Evolutionary conservation across 75 land plant genomes (phyloP), one percentile per base, ranked within the genome.

Genomic region (Picea sitchensis): DNA sequence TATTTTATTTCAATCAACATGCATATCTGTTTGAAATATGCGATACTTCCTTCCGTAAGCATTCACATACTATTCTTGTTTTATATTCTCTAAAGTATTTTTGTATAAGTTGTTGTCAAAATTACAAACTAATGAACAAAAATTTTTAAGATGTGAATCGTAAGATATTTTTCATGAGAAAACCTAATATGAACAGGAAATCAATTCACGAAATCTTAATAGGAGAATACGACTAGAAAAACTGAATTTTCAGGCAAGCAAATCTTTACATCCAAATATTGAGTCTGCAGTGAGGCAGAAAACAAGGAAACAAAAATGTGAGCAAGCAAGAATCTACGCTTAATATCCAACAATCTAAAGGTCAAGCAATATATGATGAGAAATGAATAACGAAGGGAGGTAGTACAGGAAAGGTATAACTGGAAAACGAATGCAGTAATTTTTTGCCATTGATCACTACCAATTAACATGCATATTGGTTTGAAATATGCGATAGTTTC

Each of bases 241-340:
- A 71, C 47, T 71, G n/a, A 47, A 71, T 1, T 44, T 41, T 20
- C 56, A 20, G 4, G n/a, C 3, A 11, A 44, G 0, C 51, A 44
- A 14, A 44, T 20, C 21, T 7, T 71, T 12, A 20, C 2, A 44
- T 71, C 23, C 8, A 12, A 7, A n/a, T 71, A 41, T 71, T 18
- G 23, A 71, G 11, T 34, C 41, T n/a, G 26, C n/a, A 44, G 20
- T 41, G 44, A 20, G 2, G 74, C 14, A 78, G 30, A 32, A 32
- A 73, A 31, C 3, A 78, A 59, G 26, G 26, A 78, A 41, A 71
- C 79, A 15, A 51, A 30, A n/a, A 78, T 36, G 38, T 36, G 14
- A 26, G 5, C 13, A 26, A 76, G 67, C 23, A 58, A 76, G n/a
- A 76, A 51, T 57, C 26, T 64, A 64, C 8, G 65, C 65, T n/a